Evolutionary conservation across 2,329 filamentous ascomycete species (phyloP).

Genomic region (Trichoderma aggressivum): DNA sequence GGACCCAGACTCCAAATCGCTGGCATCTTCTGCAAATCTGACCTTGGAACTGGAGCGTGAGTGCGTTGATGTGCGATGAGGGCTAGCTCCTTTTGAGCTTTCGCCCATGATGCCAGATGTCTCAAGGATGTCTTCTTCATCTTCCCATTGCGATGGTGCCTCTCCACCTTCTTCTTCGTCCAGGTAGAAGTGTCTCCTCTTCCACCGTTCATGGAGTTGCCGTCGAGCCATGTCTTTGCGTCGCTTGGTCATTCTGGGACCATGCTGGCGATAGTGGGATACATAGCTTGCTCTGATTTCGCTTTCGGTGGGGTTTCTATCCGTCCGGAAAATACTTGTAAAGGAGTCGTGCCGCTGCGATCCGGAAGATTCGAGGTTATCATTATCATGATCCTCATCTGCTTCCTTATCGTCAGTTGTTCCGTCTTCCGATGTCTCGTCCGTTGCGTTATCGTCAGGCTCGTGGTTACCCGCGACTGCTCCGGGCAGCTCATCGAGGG

Average conservation of each 20-base stretch:
- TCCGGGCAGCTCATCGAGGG: constrained; percentile 41
- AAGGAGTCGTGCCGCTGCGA: constrained; percentile 2
- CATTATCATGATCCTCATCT: constrained; percentile 24
- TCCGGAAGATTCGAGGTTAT: neutral
- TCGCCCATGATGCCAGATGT: constrained; percentile 35
- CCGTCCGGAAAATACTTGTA: constrained; percentile 14
- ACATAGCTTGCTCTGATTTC: constrained; percentile 40
- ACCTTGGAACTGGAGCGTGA: constrained; percentile 76
- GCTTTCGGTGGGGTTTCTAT: constrained; percentile 37
- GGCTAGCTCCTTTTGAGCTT: constrained; percentile 42
- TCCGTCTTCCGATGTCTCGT: constrained; percentile 24
- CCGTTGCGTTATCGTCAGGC: constrained; percentile 26
- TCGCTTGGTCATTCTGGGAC: constrained; percentile 39
- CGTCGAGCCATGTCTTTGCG: constrained; percentile 45
- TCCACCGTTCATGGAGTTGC: constrained; percentile 69
- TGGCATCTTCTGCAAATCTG: constrained; percentile 68
- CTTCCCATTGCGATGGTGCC: constrained; percentile 62
- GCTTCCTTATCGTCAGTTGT: constrained; percentile 26
- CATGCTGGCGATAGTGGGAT: constrained; percentile 35
- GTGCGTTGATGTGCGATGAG: constrained; percentile 28
- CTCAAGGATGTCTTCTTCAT: constrained; percentile 55
- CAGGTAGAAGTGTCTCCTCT: constrained; percentile 73
- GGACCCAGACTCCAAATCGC: constrained; percentile 67
- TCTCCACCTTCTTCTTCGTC: constrained; percentile 77
- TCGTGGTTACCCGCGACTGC: constrained; percentile 36